A percentile compares a stretch with the other conserved stretches of the same genome.
Conservation (phyloP, 163 green algal species). For the Coccomyxa subellipsoidea region DNA sequence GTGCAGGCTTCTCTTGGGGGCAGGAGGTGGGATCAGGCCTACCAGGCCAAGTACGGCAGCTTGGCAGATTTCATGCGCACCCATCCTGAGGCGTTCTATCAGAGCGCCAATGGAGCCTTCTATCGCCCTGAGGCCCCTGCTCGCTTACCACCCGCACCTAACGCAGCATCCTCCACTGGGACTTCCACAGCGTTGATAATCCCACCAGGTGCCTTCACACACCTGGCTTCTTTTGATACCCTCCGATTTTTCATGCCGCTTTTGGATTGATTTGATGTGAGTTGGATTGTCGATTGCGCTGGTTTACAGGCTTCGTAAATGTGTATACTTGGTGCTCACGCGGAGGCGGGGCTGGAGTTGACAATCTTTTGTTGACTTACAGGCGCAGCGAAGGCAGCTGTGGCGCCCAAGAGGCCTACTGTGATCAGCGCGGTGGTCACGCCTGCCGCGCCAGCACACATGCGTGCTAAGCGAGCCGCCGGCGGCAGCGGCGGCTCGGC, state of each 20-base stretch:
- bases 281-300: too few relatives aligned
- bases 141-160: neutral
- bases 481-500: neutral
- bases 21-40: neutral
- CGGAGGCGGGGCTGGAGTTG: too few relatives aligned
- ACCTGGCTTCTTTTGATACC: neutral
- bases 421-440: neutral
- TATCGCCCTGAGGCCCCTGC: neutral
- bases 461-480: neutral
- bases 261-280: too few relatives aligned
- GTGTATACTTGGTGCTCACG: too few relatives aligned
- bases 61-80: neutral
- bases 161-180: neutral
- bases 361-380: too few relatives aligned
- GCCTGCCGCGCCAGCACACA: neutral
- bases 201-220: neutral
- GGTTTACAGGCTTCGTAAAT: too few relatives aligned
- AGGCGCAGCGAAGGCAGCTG: neutral
- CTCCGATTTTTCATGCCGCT: neutral
- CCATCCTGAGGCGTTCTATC: neutral
- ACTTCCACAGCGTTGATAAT: neutral
- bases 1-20: neutral
- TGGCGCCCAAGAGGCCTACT: neutral
- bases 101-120: neutral
- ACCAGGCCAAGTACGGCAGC: neutral